Evolutionary conservation across 2,329 filamentous ascomycete species (phyloP).

Genomic region (Aspergillus sp.): DNA sequence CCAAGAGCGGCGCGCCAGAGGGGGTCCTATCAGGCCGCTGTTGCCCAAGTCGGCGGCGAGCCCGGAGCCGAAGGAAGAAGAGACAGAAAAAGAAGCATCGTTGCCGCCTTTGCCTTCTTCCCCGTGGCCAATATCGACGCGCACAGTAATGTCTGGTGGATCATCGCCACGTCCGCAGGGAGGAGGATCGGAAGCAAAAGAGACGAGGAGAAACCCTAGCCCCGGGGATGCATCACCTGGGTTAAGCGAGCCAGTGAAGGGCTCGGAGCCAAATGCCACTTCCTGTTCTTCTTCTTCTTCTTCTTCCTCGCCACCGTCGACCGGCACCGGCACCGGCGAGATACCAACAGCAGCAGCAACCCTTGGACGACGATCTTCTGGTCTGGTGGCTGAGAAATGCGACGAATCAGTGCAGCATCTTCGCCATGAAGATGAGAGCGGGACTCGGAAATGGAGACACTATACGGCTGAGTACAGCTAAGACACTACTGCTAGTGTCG

Average conservation of each 20-base stretch:
- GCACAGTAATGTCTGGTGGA: neutral
- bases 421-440: slow-evolving; percentile 22
- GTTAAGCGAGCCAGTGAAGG: neutral
- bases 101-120: too few species aligned
- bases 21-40: slow-evolving; percentile 1
- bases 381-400: slow-evolving; percentile 16
- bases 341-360: neutral
- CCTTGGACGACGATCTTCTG: neutral
- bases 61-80: neutral
- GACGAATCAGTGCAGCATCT: slow-evolving; percentile 26
- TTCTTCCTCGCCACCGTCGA: neutral
- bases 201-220: neutral
- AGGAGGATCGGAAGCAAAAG: neutral
- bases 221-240: neutral
- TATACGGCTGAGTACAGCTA: slow-evolving; percentile 31
- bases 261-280: neutral
- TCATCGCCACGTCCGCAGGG: neutral
- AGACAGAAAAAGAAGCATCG: too few species aligned
- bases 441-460: slow-evolving; percentile 26
- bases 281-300: too few species aligned
- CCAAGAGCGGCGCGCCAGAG: slow-evolving; percentile 6
- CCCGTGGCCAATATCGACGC: neutral
- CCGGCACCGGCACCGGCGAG: too few species aligned
- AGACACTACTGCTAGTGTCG: neutral
- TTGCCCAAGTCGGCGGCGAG: neutral